A percentile compares a stretch with the other conserved stretches of the same genome.
Evolutionary conservation across 148 eudicot genomes (phyloP).

Genomic region (Silene latifolia): DNA sequence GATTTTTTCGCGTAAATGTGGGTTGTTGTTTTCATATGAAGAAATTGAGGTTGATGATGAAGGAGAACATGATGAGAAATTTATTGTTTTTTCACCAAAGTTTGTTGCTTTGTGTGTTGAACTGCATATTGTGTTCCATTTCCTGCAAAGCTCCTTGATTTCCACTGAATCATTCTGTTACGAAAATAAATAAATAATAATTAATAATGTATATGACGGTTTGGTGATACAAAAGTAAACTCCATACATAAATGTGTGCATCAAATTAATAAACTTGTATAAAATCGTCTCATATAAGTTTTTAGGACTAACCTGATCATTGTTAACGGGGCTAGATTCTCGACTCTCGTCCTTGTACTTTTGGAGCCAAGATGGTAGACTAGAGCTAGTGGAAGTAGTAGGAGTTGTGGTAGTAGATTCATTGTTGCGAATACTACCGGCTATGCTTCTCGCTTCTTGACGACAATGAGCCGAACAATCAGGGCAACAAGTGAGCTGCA

Average conservation of each 20-base stretch:
- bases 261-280: no score
- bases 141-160: constrained; percentile 63
- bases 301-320: constrained; percentile 39
- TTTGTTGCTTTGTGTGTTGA: constrained; percentile 45
- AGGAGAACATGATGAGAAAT: constrained; percentile 44
- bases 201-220: no score
- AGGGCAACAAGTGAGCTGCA: constrained; percentile 51
- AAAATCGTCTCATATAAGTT: no score
- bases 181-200: neutral
- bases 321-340: constrained; percentile 21
- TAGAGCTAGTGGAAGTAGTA: constrained; percentile 39
- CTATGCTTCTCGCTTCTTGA: constrained; percentile 26
- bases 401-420: constrained; percentile 21
- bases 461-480: constrained; percentile 45
- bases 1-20: constrained; percentile 25
- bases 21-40: constrained; percentile 36
- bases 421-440: constrained; percentile 21
- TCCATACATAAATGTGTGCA: no score
- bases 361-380: constrained; percentile 66
- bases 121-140: constrained; percentile 77
- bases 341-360: constrained; percentile 55
- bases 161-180: constrained; percentile 42
- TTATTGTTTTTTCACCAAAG: constrained; percentile 39
- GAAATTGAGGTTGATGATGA: constrained; percentile 60
- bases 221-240: no score